phyloP scores from a whole-genome alignment of 306 rosid species.

The Fragaria ananassa region DNA sequence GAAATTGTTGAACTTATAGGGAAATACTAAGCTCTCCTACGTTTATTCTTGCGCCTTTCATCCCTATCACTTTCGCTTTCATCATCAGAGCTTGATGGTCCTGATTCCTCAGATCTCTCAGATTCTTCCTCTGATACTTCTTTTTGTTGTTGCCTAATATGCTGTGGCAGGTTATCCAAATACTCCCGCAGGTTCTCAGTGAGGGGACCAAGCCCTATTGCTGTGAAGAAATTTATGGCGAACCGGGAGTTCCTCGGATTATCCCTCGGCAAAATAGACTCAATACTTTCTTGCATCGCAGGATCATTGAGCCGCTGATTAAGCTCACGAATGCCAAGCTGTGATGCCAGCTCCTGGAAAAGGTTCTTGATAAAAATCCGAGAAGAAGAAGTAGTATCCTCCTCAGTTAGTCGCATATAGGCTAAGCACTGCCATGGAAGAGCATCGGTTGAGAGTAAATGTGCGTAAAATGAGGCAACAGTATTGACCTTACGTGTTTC shows the following conservation, averaged over 20 bases:
- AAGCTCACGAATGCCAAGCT: conserved; percentile 45
- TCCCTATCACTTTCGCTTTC: background rate
- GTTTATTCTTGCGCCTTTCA: background rate
- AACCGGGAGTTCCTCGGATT: conserved; percentile 70
- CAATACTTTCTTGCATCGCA: conserved; percentile 20
- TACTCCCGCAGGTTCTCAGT: conserved; percentile 74
- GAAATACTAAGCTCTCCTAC: background rate
- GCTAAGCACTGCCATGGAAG: conserved; percentile 71
- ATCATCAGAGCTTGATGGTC: background rate
- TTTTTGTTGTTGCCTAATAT: conserved; percentile 71
- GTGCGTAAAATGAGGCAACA: conserved; percentile 67
- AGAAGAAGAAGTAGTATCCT: conserved; percentile 69
- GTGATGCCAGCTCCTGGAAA: conserved; percentile 64
- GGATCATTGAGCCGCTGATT: conserved; percentile 51
- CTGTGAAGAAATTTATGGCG: conserved; percentile 74
- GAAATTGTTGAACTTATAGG: no score
- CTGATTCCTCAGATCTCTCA: background rate
- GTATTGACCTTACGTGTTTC: conserved; percentile 65
- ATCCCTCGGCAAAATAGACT: conserved; percentile 59
- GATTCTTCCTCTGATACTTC: conserved; percentile 25
- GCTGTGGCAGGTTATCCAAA: conserved; percentile 74
- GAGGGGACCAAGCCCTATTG: conserved; percentile 78
- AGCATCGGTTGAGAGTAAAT: conserved; percentile 65
- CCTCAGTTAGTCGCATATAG: conserved; percentile 61
- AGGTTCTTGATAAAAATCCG: conserved; percentile 65